Evolutionary conservation across 352 stramenopile genomes (phyloP), one percentile per base, ranked within the genome.

Genomic region (Blastocystis sp.): DNA sequence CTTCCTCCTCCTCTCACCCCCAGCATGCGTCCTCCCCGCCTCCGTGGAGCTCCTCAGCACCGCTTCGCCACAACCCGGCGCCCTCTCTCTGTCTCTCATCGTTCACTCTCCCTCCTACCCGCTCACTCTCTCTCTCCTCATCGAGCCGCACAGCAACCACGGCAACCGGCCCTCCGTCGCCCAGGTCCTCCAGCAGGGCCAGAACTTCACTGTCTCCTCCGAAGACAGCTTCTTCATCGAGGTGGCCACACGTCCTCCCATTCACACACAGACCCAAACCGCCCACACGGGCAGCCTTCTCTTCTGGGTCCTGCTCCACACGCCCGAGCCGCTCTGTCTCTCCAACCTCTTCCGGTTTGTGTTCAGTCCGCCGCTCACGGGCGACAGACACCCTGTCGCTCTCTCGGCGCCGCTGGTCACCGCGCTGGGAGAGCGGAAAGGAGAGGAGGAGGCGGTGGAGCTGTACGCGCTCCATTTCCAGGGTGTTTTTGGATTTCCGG

Each of bases 311-410:
- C 19, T 84, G 17, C 40, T 84, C 17, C 52, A 63, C 21, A 69
- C 74, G 7, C 14, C 17, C 10, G n/a, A 28, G 3, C 24, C 54
- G 14, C 10, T n/a, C 19, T 84, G 74, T 45, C 34, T 68, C 11
- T 84, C 74, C 3, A 84, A 84, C 34, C 45, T 84, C 17, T 70
- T 84, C 34, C 74, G 74, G 1, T 84, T 84, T 24, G 34, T 14
- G 6, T 69, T 48, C 66, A 76, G 14, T 28, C 38, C 4, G 6
- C 66, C 11, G 21, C 66, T 3, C 9, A 9, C 69, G 0, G 28
- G 54, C 0, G 74, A 84, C 4, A 21, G n/a, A 4, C 54, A 48
- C 11, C 60, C 52, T 24, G n/a, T 81, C 34, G 65, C 43, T 17
- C 59, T 84, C 21, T 84, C 74, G 3, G 65, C 74, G 48, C 61